A percentile compares a stretch with the other conserved stretches of the same genome.
Conservation (phyloP, 768 basidiomycete species). For the Xerocomellus dryophilus region DNA sequence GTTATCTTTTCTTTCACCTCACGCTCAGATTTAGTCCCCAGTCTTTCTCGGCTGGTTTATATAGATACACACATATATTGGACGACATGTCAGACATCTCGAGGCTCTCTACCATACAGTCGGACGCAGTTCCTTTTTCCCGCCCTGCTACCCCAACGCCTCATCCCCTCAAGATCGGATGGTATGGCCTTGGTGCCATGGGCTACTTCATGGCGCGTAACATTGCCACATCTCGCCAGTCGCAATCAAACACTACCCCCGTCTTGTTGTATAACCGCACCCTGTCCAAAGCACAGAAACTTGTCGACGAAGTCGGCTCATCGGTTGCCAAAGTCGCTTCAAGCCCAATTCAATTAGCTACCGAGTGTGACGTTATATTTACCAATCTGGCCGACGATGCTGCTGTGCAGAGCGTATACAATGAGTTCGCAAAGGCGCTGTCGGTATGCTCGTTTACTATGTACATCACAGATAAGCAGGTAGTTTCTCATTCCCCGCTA, state of each 20-base stretch:
- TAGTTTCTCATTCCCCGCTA: conserved; percentile 20
- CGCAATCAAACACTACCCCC: conserved; percentile 43
- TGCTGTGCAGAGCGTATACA: conserved; percentile 62
- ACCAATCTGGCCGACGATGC: conserved; percentile 72
- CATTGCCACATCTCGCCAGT: conserved; percentile 54
- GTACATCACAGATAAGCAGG: background rate
- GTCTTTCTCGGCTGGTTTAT: background rate
- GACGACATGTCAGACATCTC: conserved; percentile 4
- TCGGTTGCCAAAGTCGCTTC: conserved; percentile 54
- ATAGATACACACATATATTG: background rate
- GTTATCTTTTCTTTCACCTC: background rate
- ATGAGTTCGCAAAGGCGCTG: conserved; percentile 55
- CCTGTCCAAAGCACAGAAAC: conserved; percentile 53
- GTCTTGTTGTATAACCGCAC: conserved; percentile 79
- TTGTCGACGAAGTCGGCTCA: conserved; percentile 54
- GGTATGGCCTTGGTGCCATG: conserved; percentile 58
- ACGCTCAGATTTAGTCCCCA: background rate
- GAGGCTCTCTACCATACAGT: conserved; percentile 9
- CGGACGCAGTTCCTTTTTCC: conserved; percentile 47
- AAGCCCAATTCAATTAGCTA: conserved; percentile 55
- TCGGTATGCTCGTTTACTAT: conserved; percentile 41
- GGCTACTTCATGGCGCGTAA: conserved; percentile 78
- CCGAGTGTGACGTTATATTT: conserved; percentile 71
- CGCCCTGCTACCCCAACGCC: conserved; percentile 52
- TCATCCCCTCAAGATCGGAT: conserved; percentile 42